Evolutionary conservation across 2,329 filamentous ascomycete species (phyloP), one percentile per base, ranked within the genome.

Genomic region (Penicillium sp.): DNA sequence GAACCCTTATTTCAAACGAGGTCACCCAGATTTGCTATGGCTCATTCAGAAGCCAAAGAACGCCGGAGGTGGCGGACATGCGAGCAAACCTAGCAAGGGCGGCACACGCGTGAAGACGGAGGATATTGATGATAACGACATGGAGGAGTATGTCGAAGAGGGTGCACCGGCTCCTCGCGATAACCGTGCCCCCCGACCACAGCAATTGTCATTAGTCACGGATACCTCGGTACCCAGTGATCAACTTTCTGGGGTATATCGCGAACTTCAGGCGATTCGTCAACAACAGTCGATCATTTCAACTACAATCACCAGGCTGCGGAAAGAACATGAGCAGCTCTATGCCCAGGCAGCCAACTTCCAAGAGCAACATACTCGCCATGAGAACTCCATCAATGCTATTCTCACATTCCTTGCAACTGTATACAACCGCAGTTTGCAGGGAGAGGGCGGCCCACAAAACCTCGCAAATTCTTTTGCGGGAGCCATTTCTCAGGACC

Each of bases 381-480:
- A 99, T 70, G 94, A 99, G 72, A 96, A 93, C 72, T 97, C 93
- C 0, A 97, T 99, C 76, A 97, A 97, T 70, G 93, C 93, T n/a
- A 97, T 99, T 61, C 83, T 99, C 42, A 96, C 93, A 50, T 97
- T 99, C 74, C 83, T 99, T 21, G 94, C 93, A 46, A 97, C 95
- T 13, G 93, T 99, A 42, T 99, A 97, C 77, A 89, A 96, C 62
- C 89, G 95, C 69, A 96, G 91, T 62, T 78, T 99, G 50, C 93
- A 97, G 71, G 91, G 93, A 37, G 89, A 93, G 67, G 87, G 87
- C 33, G 84, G 85, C 19, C 82, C 85, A 1, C 86, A 90, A 69
- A 93, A 90, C 59, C 84, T 97, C 42, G 87, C 89, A 56, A 93
- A 95, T 65, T 88, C 96, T 70, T 90, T 97, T 70, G 86, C 87